These are phyloP conservation scores for Hyaloscypha finlandica DNA, from an alignment of 495 filamentous ascomycete genomes.

Conservation along the genomic window DNA sequence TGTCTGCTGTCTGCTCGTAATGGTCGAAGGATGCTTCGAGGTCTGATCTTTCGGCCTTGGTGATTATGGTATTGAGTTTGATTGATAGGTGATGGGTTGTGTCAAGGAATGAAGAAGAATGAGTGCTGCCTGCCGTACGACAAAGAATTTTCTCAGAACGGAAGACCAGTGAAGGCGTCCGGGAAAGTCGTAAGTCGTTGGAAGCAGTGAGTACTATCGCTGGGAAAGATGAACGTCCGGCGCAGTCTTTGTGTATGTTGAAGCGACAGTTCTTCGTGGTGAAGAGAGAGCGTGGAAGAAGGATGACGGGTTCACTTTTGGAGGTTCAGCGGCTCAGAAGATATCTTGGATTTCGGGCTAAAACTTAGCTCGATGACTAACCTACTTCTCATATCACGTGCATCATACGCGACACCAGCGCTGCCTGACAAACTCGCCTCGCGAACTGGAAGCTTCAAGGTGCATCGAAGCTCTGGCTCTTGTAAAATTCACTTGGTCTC, in stretches of 20 bases:
- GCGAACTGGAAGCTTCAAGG: conserved; percentile 27
- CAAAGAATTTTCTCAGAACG: conserved; percentile 29
- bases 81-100: not conserved
- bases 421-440: conserved; percentile 28
- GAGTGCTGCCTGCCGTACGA: conserved; percentile 26
- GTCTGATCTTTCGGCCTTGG: not conserved
- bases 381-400: not conserved
- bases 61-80: not conserved
- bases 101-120: conserved; percentile 2
- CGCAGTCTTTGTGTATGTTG: conserved; percentile 28
- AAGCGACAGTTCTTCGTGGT: conserved; percentile 32
- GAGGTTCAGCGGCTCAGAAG: not conserved
- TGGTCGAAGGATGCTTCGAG: not conserved
- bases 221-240: conserved; percentile 28
- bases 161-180: conserved; percentile 37
- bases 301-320: conserved; percentile 1
- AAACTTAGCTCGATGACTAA: not conserved
- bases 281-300: conserved; percentile 32
- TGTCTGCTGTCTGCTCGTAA: conserved; percentile 4
- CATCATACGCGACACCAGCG: not conserved
- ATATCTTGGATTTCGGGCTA: not conserved
- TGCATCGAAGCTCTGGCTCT: conserved; percentile 16
- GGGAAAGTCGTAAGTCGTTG: conserved; percentile 29
- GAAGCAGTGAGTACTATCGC: conserved; percentile 34
- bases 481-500: conserved; percentile 1